Conservation (phyloP, 2,329 filamentous ascomycete species). For the Dothistroma pini region DNA sequence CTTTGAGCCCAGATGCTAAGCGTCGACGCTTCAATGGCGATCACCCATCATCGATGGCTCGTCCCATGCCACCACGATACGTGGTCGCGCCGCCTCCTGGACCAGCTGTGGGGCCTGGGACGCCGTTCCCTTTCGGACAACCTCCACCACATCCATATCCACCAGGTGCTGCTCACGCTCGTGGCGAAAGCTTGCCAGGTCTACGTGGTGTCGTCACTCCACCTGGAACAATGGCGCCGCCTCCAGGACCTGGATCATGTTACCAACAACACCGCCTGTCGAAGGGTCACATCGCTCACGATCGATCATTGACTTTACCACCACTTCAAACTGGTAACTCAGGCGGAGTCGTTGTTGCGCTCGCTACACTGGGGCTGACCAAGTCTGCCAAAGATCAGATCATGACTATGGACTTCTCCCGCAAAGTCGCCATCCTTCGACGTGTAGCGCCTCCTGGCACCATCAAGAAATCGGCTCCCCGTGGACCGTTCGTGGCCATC, state of each 20-base stretch:
- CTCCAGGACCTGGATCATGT: constrained; percentile 46
- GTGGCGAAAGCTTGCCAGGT: constrained; percentile 43
- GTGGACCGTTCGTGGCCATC: constrained; percentile 79
- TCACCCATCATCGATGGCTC: constrained; percentile 40
- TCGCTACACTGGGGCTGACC: constrained; percentile 15
- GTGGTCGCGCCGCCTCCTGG: constrained; percentile 18
- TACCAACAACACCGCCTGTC: constrained; percentile 35
- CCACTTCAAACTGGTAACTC: constrained; percentile 47
- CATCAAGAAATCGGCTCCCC: constrained; percentile 37
- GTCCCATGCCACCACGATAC: constrained; percentile 33
- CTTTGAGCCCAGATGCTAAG: constrained; percentile 56
- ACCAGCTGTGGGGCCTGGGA: constrained; percentile 33
- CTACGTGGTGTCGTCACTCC: constrained; percentile 31
- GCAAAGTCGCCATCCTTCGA: constrained; percentile 72
- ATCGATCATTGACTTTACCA: constrained; percentile 51
- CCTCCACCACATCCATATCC: constrained; percentile 42
- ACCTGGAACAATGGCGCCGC: constrained; percentile 50
- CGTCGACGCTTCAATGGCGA: constrained; percentile 57
- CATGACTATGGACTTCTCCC: constrained; percentile 68
- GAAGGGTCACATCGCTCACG: constrained; percentile 36
- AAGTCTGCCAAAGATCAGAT: constrained; percentile 54
- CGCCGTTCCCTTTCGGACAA: constrained; percentile 38
- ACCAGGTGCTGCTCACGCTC: constrained; percentile 33
- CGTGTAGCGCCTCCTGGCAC: constrained; percentile 68
- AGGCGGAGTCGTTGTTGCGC: constrained; percentile 18